These are phyloP conservation scores for Hypoxylon sp. DNA, from an alignment of 2,329 filamentous ascomycete species.

Conservation along the genomic window DNA sequence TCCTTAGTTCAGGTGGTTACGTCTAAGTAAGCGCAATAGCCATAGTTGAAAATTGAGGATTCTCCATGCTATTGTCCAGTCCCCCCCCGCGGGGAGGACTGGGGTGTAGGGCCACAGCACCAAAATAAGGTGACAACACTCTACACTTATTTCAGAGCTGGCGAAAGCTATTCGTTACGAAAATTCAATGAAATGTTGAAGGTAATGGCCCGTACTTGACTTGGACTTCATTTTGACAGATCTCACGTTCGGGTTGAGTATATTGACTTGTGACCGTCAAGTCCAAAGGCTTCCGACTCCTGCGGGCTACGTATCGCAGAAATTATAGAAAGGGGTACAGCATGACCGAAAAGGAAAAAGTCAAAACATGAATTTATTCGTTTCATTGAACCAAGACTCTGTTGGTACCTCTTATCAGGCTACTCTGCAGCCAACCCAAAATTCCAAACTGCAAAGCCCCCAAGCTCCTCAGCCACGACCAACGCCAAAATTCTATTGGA, in stretches of 20 bases:
- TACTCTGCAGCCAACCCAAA: background rate
- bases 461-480: background rate
- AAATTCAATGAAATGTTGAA: background rate
- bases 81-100: background rate
- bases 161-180: background rate
- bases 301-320: background rate
- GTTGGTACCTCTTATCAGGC: background rate
- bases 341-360: no score
- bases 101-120: background rate
- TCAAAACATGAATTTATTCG: background rate
- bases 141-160: background rate
- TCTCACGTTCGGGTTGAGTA: background rate
- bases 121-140: background rate
- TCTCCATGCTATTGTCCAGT: no score
- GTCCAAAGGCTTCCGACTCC: background rate
- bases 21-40: background rate
- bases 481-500: conserved; percentile 53
- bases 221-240: background rate
- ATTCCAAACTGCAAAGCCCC: background rate
- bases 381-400: background rate
- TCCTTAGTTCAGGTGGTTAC: background rate
- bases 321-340: background rate
- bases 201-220: background rate
- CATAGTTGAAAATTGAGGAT: no score
- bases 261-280: background rate